Percentiles rank a stretch among this genome's conserved stretches.
phyloP scores from a whole-genome alignment of 345 rosid genomes.

The Capsella bursapastoris region DNA sequence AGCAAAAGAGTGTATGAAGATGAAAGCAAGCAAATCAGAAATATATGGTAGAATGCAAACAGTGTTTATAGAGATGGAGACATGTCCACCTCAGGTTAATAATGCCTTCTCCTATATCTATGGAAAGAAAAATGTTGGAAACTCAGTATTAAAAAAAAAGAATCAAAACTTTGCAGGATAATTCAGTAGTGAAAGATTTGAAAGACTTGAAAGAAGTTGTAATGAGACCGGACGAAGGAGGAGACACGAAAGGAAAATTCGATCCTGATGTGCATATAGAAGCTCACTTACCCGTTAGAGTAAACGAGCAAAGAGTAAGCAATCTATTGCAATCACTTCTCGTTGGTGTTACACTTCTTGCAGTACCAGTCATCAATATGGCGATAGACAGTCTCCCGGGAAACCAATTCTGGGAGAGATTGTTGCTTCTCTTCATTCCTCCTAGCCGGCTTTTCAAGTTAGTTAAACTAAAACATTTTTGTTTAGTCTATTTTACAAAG shows the following conservation, averaged over 20 bases:
- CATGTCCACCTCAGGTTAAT: conserved; percentile 36
- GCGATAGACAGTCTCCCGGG: conserved; percentile 92
- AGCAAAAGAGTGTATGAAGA: conserved; percentile 71
- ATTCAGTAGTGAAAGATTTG: conserved; percentile 54
- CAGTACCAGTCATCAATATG: conserved; percentile 78
- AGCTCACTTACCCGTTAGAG: conserved; percentile 76
- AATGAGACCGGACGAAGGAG: conserved; percentile 53
- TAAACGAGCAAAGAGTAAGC: conserved; percentile 89
- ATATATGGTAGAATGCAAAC: conserved; percentile 82
- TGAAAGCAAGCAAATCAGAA: conserved; percentile 66
- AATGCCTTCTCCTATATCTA: conserved; percentile 6
- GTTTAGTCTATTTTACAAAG: neutral
- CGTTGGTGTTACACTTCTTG: conserved; percentile 62
- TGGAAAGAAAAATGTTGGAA: neutral
- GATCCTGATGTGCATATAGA: conserved; percentile 86
- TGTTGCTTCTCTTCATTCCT: conserved; percentile 66
- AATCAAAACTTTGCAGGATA: conserved; percentile 39
- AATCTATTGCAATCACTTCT: conserved; percentile 74
- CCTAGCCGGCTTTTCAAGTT: conserved; percentile 79
- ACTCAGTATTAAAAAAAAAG: neutral
- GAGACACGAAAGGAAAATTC: conserved; percentile 44
- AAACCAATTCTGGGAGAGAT: conserved; percentile 85
- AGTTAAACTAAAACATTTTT: neutral
- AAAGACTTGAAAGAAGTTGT: conserved; percentile 74
- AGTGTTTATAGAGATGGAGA: conserved; percentile 56